phyloP scores from a whole-genome alignment of 1,284 basidiomycete genomes.

The Pulveroboletus sp. region DNA sequence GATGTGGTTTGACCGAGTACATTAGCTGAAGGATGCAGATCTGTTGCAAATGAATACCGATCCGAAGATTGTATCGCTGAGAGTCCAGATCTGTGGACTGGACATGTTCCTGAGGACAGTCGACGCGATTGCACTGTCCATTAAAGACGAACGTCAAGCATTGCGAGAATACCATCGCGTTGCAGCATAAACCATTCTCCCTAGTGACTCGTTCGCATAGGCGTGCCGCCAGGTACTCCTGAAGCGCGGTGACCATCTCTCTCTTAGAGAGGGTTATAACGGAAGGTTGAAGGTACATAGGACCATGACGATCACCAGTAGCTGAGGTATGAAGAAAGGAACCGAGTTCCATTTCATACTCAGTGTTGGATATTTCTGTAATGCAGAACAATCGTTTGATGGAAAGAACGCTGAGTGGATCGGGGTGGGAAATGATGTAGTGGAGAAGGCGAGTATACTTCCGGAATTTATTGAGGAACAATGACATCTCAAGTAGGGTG shows the following conservation, averaged over 20 bases:
- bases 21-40: conserved; percentile 45
- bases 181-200: conserved; percentile 40
- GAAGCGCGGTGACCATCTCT: conserved; percentile 15
- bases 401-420: conserved; percentile 28
- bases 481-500: conserved; percentile 31
- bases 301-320: not conserved
- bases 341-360: conserved; percentile 29
- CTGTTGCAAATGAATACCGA: conserved; percentile 50
- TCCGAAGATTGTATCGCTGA: conserved; percentile 41
- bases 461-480: conserved; percentile 38
- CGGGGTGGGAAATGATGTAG: conserved; percentile 25
- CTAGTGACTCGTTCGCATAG: conserved; percentile 36
- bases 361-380: conserved; percentile 26
- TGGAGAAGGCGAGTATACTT: conserved; percentile 41
- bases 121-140: conserved; percentile 37
- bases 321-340: conserved; percentile 31
- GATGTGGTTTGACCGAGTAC: conserved; percentile 21
- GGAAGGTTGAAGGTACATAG: not conserved
- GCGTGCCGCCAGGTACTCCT: conserved; percentile 27
- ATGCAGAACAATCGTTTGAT: conserved; percentile 46
- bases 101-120: conserved; percentile 45
- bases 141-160: conserved; percentile 43
- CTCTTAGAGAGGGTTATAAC: conserved; percentile 5
- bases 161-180: conserved; percentile 39
- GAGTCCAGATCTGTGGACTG: conserved; percentile 25